Evolutionary conservation across 139 green algal species (phyloP), one percentile per base, ranked within the genome.

Genomic region (Raphidocelis subcapitata): DNA sequence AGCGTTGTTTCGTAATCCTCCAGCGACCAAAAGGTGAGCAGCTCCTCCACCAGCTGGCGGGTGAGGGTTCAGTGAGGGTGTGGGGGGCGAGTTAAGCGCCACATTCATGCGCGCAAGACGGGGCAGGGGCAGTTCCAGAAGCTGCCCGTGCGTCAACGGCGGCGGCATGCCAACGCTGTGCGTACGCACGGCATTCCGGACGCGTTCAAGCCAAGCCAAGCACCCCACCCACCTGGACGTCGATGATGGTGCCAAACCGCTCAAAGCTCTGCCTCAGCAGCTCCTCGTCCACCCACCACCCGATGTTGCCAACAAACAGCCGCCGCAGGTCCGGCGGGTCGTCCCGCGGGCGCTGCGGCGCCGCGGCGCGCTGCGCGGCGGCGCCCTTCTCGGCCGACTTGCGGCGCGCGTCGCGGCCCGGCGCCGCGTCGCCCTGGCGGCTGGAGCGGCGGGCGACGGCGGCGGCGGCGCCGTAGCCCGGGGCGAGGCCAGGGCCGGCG

Each of bases 1-100:
- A 78, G 55, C 62, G 82, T 89, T 59, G 88, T 82, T 29, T 98
- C 94, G 31, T 90, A 89, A 52, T 97, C 92, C 49, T 98, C 94
- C 46, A 98, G 73, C 18, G 79, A 96, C 94, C 93, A 98, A 65
- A 97, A 93, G 0, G 88, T 80, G 12, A 98, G 81, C 32, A 98
- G 83, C 85, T 98, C 94, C 28, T 98, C 94, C 33, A 98, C 89
- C 4, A 98, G 77, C 89, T 94, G 78, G 35, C 66, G 55, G 24
- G 31, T n/a, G 16, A 56, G 47, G n/a, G n/a, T n/a, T n/a, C n/a
- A n/a, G n/a, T n/a, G n/a, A n/a, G n/a, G n/a, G n/a, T n/a, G n/a
- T n/a, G n/a, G n/a, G n/a, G n/a, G n/a, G n/a, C n/a, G n/a, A n/a
- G n/a, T n/a, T n/a, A n/a, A n/a, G n/a, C n/a, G n/a, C n/a, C n/a